phyloP scores from a whole-genome alignment of 345 rosid species.

The Ceriops tagal region DNA sequence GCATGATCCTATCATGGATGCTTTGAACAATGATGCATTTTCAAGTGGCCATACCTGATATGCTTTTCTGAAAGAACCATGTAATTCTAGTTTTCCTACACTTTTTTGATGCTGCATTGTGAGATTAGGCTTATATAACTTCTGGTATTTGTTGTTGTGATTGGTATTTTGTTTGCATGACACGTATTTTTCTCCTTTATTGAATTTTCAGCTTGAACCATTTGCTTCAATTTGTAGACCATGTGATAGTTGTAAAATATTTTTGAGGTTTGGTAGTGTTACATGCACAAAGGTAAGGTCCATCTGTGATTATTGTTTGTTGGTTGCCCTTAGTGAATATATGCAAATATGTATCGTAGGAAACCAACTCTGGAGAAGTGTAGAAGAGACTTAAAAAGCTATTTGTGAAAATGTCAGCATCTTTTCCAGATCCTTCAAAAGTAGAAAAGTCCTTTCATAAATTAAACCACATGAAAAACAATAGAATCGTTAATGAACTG shows the following conservation, averaged over 20 bases:
- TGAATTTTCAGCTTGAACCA: background rate
- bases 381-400: slow-evolving; percentile 38
- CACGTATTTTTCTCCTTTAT: background rate
- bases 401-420: slow-evolving; percentile 66
- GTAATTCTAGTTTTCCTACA: background rate
- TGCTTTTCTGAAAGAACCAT: too few relatives aligned
- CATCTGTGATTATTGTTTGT: too few relatives aligned
- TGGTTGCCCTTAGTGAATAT: background rate
- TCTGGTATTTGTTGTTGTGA: background rate
- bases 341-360: slow-evolving; percentile 42
- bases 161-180: background rate
- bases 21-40: too few relatives aligned
- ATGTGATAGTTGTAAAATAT: background rate
- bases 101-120: background rate
- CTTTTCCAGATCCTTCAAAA: slow-evolving; percentile 66
- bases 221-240: background rate
- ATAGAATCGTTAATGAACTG: slow-evolving; percentile 48
- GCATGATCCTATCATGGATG: too few relatives aligned
- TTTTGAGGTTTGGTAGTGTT: too few relatives aligned
- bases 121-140: background rate
- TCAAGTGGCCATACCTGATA: too few relatives aligned
- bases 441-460: slow-evolving; percentile 67
- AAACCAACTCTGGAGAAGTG: slow-evolving; percentile 42
- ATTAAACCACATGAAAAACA: slow-evolving; percentile 61
- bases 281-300: too few relatives aligned